These are phyloP conservation scores for Asclepias syriaca DNA, from an alignment of 257 asterid genomes.

Conservation along the genomic window DNA sequence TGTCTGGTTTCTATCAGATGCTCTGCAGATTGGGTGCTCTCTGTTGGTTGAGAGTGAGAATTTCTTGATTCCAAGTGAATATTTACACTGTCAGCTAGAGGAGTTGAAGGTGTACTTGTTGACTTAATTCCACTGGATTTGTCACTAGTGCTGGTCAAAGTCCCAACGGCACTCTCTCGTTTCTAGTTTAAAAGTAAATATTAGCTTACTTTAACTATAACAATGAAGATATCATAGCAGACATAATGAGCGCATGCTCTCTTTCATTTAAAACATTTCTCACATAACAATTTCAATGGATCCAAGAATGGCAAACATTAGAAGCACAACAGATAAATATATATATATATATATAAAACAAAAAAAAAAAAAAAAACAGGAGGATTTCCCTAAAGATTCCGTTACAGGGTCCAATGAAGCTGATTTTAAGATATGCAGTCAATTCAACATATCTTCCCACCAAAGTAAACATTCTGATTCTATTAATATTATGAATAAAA, in stretches of 20 bases:
- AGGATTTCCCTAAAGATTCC: not conserved
- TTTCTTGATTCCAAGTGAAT: slow-evolving; percentile 56
- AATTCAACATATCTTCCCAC: not conserved
- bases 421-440: not conserved
- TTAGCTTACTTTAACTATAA: slow-evolving; percentile 17
- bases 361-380: no score
- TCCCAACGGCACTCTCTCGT: slow-evolving; percentile 72
- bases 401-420: not conserved
- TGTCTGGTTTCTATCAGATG: slow-evolving; percentile 52
- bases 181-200: slow-evolving; percentile 46
- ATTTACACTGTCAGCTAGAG: slow-evolving; percentile 70
- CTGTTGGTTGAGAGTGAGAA: slow-evolving; percentile 61
- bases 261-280: not conserved
- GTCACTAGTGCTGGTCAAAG: slow-evolving; percentile 83
- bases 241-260: not conserved
- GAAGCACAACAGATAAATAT: not conserved
- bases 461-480: not conserved
- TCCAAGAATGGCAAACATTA: not conserved
- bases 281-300: not conserved
- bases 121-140: slow-evolving; percentile 92
- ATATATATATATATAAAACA: no score
- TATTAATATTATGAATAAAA: not conserved
- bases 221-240: slow-evolving; percentile 2
- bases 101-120: slow-evolving; percentile 76
- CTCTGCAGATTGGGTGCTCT: slow-evolving; percentile 56